phyloP scores from a whole-genome alignment of 75 land plant species.

The Selaginella tamariscina region DNA sequence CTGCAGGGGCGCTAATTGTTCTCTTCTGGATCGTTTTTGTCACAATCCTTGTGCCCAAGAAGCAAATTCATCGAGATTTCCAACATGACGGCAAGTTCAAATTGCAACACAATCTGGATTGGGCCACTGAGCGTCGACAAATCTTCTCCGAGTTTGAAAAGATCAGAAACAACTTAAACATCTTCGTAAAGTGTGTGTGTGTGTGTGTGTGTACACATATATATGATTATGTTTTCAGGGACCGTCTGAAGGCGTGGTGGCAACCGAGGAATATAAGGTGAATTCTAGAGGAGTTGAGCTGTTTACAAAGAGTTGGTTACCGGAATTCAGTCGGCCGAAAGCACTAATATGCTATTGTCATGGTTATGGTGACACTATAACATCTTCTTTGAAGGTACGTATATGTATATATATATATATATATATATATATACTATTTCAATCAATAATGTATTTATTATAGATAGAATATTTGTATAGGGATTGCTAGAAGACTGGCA shows the following conservation, averaged over 20 bases:
- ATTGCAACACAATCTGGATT: neutral
- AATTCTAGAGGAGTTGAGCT: conserved; percentile 71
- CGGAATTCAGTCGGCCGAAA: conserved; percentile 36
- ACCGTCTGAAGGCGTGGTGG: neutral
- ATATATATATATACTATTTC: neutral
- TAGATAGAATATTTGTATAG: conserved; percentile 23
- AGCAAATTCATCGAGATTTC: neutral
- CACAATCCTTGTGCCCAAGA: neutral
- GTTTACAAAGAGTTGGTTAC: conserved; percentile 83
- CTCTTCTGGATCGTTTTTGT: neutral
- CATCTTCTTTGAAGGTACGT: conserved; percentile 76
- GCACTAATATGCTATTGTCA: conserved; percentile 68
- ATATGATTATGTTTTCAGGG: too few relatives aligned
- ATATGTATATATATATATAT: neutral
- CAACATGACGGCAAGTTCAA: neutral
- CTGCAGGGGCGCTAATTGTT: neutral
- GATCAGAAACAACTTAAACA: neutral
- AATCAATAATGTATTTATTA: neutral
- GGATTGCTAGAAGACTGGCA: conserved; percentile 74
- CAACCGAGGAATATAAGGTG: conserved; percentile 39
- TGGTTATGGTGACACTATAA: conserved; percentile 94
- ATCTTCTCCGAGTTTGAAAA: neutral
- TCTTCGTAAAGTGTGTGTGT: neutral
- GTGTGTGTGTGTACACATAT: too few relatives aligned
- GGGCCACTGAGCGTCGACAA: neutral